Evolutionary conservation across 495 filamentous ascomycete genomes (phyloP).

Genomic region (Letharia columbiana): DNA sequence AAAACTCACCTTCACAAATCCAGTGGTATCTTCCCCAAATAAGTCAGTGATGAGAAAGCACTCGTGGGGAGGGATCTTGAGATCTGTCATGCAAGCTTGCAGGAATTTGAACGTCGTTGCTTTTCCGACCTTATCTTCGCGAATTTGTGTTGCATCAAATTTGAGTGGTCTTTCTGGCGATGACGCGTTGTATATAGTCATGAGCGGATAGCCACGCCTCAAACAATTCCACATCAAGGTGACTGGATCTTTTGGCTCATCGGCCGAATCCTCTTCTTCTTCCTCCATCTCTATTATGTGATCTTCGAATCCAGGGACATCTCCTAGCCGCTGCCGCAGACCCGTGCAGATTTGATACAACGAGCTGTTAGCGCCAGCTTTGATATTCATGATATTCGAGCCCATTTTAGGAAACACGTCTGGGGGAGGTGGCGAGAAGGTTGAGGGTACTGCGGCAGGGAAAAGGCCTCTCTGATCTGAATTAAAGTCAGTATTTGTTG

Average conservation of each 20-base stretch:
- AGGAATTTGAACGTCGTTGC: constrained; percentile 63
- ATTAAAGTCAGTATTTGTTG: constrained; percentile 12
- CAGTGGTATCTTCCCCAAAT: constrained; percentile 88
- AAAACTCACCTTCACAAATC: constrained; percentile 77
- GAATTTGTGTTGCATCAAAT: constrained; percentile 50
- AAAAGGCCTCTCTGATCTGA: constrained; percentile 19
- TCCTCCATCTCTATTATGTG: constrained; percentile 57
- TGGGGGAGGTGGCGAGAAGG: constrained; percentile 14
- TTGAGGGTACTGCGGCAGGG: constrained; percentile 18
- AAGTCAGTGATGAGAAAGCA: constrained; percentile 88
- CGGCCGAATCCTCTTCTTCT: constrained; percentile 47
- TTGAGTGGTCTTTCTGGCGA: constrained; percentile 54
- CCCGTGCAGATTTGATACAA: constrained; percentile 91
- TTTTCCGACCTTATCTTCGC: constrained; percentile 59
- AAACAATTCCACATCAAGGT: constrained; percentile 85
- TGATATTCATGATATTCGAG: constrained; percentile 91
- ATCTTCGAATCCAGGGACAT: constrained; percentile 72
- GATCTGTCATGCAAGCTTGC: constrained; percentile 58
- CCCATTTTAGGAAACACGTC: constrained; percentile 14
- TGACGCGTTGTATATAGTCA: constrained; percentile 82
- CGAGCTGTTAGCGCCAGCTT: constrained; percentile 76
- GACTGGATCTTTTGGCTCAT: constrained; percentile 70
- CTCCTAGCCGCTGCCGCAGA: constrained; percentile 66
- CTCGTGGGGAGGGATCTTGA: constrained; percentile 68
- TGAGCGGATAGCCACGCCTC: constrained; percentile 71